Evolutionary conservation across 139 green algal species (phyloP).

Genomic region (Tetradesmus obliquus): DNA sequence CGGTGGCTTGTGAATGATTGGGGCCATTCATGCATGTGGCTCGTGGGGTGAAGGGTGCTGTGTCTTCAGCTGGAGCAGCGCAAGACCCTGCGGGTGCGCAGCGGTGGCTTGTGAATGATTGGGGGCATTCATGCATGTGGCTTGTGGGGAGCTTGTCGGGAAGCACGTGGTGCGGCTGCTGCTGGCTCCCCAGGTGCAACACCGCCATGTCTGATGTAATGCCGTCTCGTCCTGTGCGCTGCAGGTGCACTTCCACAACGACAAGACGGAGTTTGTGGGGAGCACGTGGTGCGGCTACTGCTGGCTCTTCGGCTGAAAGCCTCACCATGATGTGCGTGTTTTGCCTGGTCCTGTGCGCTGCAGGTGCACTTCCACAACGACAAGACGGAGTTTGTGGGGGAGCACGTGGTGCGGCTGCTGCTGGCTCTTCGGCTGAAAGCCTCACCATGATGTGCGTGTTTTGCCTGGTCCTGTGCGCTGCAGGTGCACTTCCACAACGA

Average conservation of each 20-base stretch:
- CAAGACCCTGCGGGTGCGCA: constrained; percentile 62
- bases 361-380: constrained; percentile 75
- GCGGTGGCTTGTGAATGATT: not conserved
- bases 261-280: constrained; percentile 71
- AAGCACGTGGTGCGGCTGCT: constrained; percentile 79
- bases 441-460: too few species aligned
- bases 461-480: not conserved
- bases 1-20: not conserved
- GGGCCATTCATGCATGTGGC: too few species aligned
- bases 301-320: not conserved
- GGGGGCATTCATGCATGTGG: too few species aligned
- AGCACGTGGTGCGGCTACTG: constrained; percentile 78
- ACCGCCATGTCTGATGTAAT: not conserved
- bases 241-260: constrained; percentile 74
- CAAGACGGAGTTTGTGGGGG: constrained; percentile 62
- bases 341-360: too few species aligned
- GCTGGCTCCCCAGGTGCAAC: not conserved
- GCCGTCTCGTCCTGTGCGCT: not conserved
- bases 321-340: too few species aligned
- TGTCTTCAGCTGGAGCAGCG: constrained; percentile 78
- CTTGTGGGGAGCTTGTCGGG: constrained; percentile 60
- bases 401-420: constrained; percentile 78
- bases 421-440: not conserved
- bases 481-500: constrained; percentile 78
- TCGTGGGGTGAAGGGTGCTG: not conserved